phyloP scores from a whole-genome alignment of 768 basidiomycete species.

The Mycena pura region DNA sequence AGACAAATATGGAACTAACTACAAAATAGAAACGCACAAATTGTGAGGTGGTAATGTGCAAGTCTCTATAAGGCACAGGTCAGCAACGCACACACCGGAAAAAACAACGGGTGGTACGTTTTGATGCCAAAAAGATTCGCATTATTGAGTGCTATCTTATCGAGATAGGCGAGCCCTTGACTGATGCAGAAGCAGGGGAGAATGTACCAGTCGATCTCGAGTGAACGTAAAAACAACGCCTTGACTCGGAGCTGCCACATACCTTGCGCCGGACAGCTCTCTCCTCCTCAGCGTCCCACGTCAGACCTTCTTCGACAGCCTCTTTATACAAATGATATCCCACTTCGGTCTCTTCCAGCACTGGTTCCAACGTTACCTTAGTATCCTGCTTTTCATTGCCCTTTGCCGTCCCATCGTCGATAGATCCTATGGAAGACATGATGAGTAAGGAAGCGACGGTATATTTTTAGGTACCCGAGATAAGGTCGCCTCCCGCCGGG shows the following conservation, averaged over 20 bases:
- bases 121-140: slow-evolving; percentile 38
- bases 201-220: slow-evolving; percentile 36
- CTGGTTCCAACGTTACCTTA: slow-evolving; percentile 9
- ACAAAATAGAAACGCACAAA: not conserved
- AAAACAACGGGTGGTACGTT: slow-evolving; percentile 1
- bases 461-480: too few species aligned
- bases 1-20: too few species aligned
- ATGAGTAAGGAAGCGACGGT: too few species aligned
- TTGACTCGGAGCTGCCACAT: not conserved
- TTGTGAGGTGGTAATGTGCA: slow-evolving; percentile 23
- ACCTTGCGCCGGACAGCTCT: slow-evolving; percentile 24
- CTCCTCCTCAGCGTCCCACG: slow-evolving; percentile 21
- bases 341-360: slow-evolving; percentile 22
- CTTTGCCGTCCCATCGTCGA: not conserved
- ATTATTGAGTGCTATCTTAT: slow-evolving; percentile 40
- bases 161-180: slow-evolving; percentile 37
- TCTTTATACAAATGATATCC: slow-evolving; percentile 24
- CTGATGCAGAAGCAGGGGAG: slow-evolving; percentile 37
- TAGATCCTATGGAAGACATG: slow-evolving; percentile 17
- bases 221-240: too few species aligned
- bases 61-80: too few species aligned
- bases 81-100: not conserved
- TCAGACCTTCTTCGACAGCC: slow-evolving; percentile 13
- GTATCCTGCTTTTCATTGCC: slow-evolving; percentile 1
- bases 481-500: too few species aligned